Conservation (phyloP, 148 eudicot genomes). For the Camellia sinensis region DNA sequence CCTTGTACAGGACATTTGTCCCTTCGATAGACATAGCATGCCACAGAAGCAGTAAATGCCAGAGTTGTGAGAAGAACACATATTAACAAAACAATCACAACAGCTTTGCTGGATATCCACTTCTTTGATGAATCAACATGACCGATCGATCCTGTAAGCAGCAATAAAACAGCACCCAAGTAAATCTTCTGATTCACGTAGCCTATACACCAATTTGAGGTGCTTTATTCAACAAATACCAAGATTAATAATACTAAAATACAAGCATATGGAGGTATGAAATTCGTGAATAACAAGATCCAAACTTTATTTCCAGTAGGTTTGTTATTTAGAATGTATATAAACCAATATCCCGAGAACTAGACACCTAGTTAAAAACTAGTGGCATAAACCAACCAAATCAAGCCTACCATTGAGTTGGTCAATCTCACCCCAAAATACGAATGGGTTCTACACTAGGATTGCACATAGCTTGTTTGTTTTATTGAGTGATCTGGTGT, state of each 20-base stretch:
- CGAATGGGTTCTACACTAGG: neutral
- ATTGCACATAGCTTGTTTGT: neutral
- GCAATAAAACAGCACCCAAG: neutral
- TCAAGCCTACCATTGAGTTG: neutral
- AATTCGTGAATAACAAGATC: neutral
- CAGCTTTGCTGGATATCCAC: slow-evolving; percentile 39
- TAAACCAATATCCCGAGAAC: neutral
- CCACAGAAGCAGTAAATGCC: slow-evolving; percentile 47
- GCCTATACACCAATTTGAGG: neutral
- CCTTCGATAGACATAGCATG: slow-evolving; percentile 49
- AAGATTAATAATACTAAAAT: neutral
- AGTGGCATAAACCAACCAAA: neutral
- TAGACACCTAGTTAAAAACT: slow-evolving; percentile 1
- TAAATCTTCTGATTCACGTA: neutral
- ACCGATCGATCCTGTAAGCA: slow-evolving; percentile 45
- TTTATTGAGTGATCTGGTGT: neutral
- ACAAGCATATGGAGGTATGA: neutral
- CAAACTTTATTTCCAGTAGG: neutral
- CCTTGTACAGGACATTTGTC: slow-evolving; percentile 32
- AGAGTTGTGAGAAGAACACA: slow-evolving; percentile 51
- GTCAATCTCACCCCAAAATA: slow-evolving; percentile 2
- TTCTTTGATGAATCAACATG: slow-evolving; percentile 42
- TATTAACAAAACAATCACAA: slow-evolving; percentile 52
- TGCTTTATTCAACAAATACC: too few relatives aligned
- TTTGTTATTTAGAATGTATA: too few relatives aligned